phyloP scores from a whole-genome alignment of 192 early-diverging fungal genomes.

The Phlyctochytrium bullatum region DNA sequence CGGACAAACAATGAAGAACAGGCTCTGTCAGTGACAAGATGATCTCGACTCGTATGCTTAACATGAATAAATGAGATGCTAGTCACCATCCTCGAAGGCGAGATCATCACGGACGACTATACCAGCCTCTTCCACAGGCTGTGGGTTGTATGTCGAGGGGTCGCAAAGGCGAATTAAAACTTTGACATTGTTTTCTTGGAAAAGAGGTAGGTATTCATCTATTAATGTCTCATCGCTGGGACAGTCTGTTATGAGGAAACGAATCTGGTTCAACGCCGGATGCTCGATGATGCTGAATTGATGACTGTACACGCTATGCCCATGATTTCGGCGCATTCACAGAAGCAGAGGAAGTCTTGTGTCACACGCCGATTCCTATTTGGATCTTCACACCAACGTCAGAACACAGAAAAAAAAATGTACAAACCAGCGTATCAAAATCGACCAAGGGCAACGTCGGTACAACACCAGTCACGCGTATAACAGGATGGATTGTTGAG shows the following conservation, averaged over 20 bases:
- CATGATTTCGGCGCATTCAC: no score
- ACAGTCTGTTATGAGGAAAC: slow-evolving; percentile 28
- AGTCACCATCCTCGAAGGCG: slow-evolving; percentile 80
- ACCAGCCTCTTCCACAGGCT: slow-evolving; percentile 55
- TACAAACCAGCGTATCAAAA: no score
- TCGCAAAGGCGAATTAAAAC: slow-evolving; percentile 85
- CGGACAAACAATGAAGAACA: no score
- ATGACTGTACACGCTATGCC: not conserved
- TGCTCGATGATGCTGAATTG: not conserved
- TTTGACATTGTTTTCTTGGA: slow-evolving; percentile 47
- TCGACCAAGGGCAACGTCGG: no score
- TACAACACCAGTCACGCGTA: no score
- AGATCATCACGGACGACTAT: slow-evolving; percentile 75
- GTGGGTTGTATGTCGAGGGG: slow-evolving; percentile 67
- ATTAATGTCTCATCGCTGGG: slow-evolving; percentile 7
- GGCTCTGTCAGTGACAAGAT: no score
- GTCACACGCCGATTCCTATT: no score
- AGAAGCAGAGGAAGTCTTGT: no score
- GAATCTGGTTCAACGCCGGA: not conserved
- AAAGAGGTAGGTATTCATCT: slow-evolving; percentile 17
- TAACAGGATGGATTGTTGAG: no score
- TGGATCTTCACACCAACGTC: no score
- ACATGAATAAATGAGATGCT: not conserved
- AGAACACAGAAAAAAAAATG: no score
- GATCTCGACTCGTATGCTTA: no score